These are phyloP conservation scores for Moesziomyces parantarcticus DNA, from an alignment of 1,284 basidiomycete genomes.

Conservation along the genomic window DNA sequence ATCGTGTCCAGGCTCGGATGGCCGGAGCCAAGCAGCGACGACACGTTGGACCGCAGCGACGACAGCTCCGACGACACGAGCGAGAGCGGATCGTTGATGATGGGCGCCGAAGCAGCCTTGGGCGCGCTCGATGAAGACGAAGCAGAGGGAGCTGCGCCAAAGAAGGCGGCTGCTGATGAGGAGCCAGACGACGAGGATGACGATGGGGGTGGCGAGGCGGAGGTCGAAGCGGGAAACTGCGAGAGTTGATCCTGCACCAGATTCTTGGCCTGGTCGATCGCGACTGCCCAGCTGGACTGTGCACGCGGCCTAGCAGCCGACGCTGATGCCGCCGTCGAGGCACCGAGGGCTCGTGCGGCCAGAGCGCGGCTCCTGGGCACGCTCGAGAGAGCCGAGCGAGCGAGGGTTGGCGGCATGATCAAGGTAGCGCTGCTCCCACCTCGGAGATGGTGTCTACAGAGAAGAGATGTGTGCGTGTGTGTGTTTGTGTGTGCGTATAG, in stretches of 20 bases:
- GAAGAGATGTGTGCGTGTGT: too few species aligned
- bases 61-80: constrained; percentile 73
- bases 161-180: constrained; percentile 33
- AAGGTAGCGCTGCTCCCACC: not conserved
- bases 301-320: constrained; percentile 2
- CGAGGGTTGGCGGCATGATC: constrained; percentile 25
- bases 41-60: constrained; percentile 79
- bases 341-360: constrained; percentile 1
- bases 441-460: not conserved
- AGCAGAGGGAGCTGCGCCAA: constrained; percentile 23
- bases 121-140: constrained; percentile 2
- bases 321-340: not conserved
- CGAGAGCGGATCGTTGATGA: constrained; percentile 57
- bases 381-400: constrained; percentile 13
- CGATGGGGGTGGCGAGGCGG: constrained; percentile 12
- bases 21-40: constrained; percentile 84
- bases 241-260: constrained; percentile 40
- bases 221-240: constrained; percentile 25
- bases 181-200: constrained; percentile 12
- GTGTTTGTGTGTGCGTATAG: too few species aligned
- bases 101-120: constrained; percentile 15
- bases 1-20: constrained; percentile 88
- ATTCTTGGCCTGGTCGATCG: constrained; percentile 43
- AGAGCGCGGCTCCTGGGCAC: constrained; percentile 10
- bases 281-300: constrained; percentile 46